Evolutionary conservation across 805 yeast genomes (phyloP), one percentile per base, ranked within the genome.

Genomic region (Pichia paraexigua): DNA sequence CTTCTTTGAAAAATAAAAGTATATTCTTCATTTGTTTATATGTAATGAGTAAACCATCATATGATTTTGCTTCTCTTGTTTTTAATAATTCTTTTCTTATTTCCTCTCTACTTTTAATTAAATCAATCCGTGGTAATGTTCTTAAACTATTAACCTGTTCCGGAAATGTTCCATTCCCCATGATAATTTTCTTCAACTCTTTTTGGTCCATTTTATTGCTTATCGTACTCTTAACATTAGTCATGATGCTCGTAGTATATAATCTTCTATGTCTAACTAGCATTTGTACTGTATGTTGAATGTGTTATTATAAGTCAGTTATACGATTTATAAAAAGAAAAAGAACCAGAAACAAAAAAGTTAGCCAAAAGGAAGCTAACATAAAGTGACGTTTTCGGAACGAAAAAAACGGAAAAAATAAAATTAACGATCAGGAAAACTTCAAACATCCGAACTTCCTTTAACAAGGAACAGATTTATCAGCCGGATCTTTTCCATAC

Each of bases 401-500:
- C 30, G 30, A 28, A 28, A 28, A 28, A 12, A 28, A 28, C n/a
- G n/a, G n/a, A n/a, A n/a, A n/a, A n/a, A n/a, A n/a, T n/a, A n/a
- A n/a, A n/a, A n/a, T n/a, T n/a, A n/a, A n/a, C n/a, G n/a, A 28
- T 28, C 7, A 3, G n/a, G 35, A 30, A 15, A 15, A 13, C n/a
- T 15, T 30, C n/a, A 30, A 35, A 35, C n/a, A 17, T n/a, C 39
- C 20, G 12, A 30, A 3, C 13, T 30, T 30, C 12, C n/a, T 30
- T 56, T 58, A 65, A 83, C 75, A 6, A 82, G 51, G 49, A 3
- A 56, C 50, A 2, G 80, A 52, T 65, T 53, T 71, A 56, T 85
- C 90, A 8, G 87, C 73, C 1, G 78, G 77, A 63, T 87, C 95
- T 43, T 74, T 75, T 0, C 85, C 87, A 57, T 78, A 87, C 80